These are phyloP conservation scores for Cadophora malorum DNA, from an alignment of 2,329 filamentous ascomycete species.

Conservation along the genomic window DNA sequence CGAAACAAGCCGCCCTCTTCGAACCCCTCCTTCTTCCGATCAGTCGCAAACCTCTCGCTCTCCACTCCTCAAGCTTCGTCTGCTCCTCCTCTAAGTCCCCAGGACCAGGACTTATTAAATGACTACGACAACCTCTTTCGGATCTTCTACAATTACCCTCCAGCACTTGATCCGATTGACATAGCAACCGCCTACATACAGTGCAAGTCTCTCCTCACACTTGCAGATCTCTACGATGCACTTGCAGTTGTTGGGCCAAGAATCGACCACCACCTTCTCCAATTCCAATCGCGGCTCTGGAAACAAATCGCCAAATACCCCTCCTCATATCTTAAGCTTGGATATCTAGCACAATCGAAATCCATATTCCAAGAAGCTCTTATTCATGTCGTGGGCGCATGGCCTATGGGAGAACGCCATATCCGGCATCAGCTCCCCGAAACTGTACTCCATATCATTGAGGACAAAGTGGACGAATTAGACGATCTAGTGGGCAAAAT, in stretches of 20 bases:
- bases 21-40: conserved; percentile 80
- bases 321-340: conserved; percentile 87
- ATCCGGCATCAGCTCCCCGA: conserved; percentile 75
- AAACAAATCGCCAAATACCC: conserved; percentile 98
- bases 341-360: conserved; percentile 82
- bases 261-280: conserved; percentile 91
- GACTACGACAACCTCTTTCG: conserved; percentile 97
- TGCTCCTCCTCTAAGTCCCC: conserved; percentile 56
- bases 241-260: conserved; percentile 85
- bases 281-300: conserved; percentile 90
- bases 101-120: conserved; percentile 78
- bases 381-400: conserved; percentile 93
- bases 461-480: conserved; percentile 93
- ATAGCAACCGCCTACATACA: conserved; percentile 93
- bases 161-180: conserved; percentile 80
- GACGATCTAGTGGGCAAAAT: conserved; percentile 81
- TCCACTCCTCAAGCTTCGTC: conserved; percentile 56
- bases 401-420: conserved; percentile 81
- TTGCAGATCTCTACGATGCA: conserved; percentile 96
- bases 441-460: conserved; percentile 83
- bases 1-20: conserved; percentile 68
- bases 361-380: conserved; percentile 87
- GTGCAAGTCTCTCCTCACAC: conserved; percentile 84
- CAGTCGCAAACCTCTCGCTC: conserved; percentile 78
- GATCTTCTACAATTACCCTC: conserved; percentile 93